phyloP scores from a whole-genome alignment of 495 filamentous ascomycete genomes.

The Aspergillus mulundensis region DNA sequence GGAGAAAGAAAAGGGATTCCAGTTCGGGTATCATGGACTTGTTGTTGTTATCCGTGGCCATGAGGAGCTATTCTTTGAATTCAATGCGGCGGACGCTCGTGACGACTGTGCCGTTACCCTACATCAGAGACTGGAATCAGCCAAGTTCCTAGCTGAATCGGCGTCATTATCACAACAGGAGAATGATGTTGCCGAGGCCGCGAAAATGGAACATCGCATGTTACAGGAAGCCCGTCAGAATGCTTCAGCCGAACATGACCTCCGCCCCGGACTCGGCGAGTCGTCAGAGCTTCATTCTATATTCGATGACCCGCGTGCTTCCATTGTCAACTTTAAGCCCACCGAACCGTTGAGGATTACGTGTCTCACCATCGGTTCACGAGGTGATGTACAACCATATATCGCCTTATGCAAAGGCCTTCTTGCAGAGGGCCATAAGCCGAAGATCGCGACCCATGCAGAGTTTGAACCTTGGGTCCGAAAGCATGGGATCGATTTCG shows the following conservation, averaged over 20 bases:
- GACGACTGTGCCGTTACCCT: slow-evolving; percentile 88
- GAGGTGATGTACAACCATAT: slow-evolving; percentile 96
- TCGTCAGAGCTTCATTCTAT: slow-evolving; percentile 57
- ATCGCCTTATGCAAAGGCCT: slow-evolving; percentile 93
- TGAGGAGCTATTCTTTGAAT: slow-evolving; percentile 97
- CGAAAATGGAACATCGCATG: slow-evolving; percentile 76
- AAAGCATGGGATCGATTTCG: slow-evolving; percentile 89
- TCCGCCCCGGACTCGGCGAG: slow-evolving; percentile 35
- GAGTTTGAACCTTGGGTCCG: slow-evolving; percentile 90
- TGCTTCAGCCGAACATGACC: slow-evolving; percentile 53
- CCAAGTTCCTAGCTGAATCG: slow-evolving; percentile 68
- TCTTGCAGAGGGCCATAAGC: slow-evolving; percentile 78
- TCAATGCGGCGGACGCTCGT: slow-evolving; percentile 66
- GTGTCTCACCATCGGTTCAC: slow-evolving; percentile 91
- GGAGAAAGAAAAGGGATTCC: slow-evolving; percentile 91
- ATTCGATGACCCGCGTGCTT: slow-evolving; percentile 89
- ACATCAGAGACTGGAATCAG: slow-evolving; percentile 67
- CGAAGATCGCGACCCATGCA: slow-evolving; percentile 84
- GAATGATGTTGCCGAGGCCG: slow-evolving; percentile 66
- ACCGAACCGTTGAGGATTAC: slow-evolving; percentile 77
- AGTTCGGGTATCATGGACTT: slow-evolving; percentile 86
- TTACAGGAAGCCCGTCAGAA: slow-evolving; percentile 73
- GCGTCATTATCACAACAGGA: slow-evolving; percentile 65
- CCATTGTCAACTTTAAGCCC: slow-evolving; percentile 94
- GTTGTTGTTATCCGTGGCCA: slow-evolving; percentile 90